Evolutionary conservation across 2,329 filamentous ascomycete genomes (phyloP), one percentile per base, ranked within the genome.

Genomic region (Lasiodiplodia hormozganensis): DNA sequence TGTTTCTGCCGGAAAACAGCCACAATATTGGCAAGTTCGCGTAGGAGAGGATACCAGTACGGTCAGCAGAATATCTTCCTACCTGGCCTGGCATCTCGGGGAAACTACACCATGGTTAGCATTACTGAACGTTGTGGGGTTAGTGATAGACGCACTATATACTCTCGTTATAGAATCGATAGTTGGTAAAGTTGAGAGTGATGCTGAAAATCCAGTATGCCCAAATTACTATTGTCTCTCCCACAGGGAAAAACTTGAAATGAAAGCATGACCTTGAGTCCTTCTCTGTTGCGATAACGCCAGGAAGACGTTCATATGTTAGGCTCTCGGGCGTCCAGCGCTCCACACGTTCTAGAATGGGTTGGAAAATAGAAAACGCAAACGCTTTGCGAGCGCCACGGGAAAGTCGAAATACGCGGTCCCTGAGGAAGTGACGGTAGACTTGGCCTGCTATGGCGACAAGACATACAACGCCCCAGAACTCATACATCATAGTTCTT

Each of bases 1-100:
- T 91, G 70, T 92, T 92, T 11, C 90, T 83, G 74, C 87, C 86
- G 0, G 86, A 87, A 71, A 92, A 92, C 0, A 92, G 76, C 88
- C 89, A 91, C 0, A 92, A 78, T 4, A 65, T 43, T 4, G 62
- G 62, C 4, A 65, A 18, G 10, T 65, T 65, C 8, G 62, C 51
- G 12, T 54, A 65, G 0, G 62, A 54, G 12, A 65, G 34, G 10
- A 65, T 56, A 7, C 62, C 62, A 18, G 62, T 65, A 12, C 62
- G 49, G 23, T 65, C 62, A 10, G 62, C 49, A 5, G 52, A 54
- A 36, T 65, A 65, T 31, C 60, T 47, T 7, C 21, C n/a, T 25
- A 64, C 18, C 14, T 64, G 60, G 12, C 52, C 11, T 3, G 60
- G 47, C 43, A 64, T 51, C 23, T 64, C 31, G 7, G 60, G 60